Base-by-base conservation (phyloP, 228 moss, liverwort and hornwort genomes). In the Sphagnum fallax region DNA sequence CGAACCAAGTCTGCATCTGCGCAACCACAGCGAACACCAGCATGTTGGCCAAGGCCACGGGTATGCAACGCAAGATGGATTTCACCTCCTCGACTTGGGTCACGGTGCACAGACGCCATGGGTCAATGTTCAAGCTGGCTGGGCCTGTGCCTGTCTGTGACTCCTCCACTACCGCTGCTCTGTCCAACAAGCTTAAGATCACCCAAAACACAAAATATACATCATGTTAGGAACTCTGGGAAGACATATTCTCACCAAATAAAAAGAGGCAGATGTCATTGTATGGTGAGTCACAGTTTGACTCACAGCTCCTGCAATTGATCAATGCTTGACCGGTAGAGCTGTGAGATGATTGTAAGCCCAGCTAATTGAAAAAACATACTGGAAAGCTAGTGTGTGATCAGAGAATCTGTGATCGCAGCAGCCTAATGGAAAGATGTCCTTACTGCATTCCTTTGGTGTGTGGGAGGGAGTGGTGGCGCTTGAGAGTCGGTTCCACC, bases 1-100 rank as follows among this genome's bases (percentile, higher is more conserved):
- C 85, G 0, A 78, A 76, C 77, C 77, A 90, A 59, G 90, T 90
- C 62, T 81, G 85, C 65, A 88, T 80, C 67, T 88, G 83, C 11
- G 84, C 85, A 64, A 76, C 67, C 60, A 81, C 82, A 53, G 85
- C 65, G 81, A 85, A 90, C 69, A 88, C 76, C 62, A 88, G 85
- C 61, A 75, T 70, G 4, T 60, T 55, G 5, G 71, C 69, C 64
- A 79, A 69, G 49, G 81, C 74, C 6, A 90, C 78, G 0, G 90
- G 90, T 12, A 83, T 10, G 75, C 75, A 72, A 48, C 90, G 82
- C 62, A 90, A 32, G 47, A 90, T 71, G 8, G 68, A 66, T 65
- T 90, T 90, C 53, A 84, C 75, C 47, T 90, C 90, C 53, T 90
- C 90, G 72, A 90, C 90, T 12, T 90, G 87, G 49, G 82, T 82